Conservation (phyloP, 305 asterid genomes). For the Lippia alba region DNA sequence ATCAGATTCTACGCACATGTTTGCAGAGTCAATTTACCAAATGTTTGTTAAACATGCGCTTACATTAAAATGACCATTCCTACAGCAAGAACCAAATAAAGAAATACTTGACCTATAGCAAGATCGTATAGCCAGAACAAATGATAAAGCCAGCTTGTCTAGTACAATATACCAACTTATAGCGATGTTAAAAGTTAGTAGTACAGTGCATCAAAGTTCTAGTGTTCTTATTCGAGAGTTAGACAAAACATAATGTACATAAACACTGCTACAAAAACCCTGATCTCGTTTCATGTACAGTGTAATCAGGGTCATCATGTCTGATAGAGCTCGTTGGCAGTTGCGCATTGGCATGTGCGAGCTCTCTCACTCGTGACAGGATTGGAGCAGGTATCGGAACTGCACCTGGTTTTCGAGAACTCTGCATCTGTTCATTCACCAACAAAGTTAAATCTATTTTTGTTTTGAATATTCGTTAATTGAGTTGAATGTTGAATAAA, state of each 20-base stretch:
- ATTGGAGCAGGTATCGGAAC: slow-evolving; percentile 77
- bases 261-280: slow-evolving; percentile 55
- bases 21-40: too few relatives aligned
- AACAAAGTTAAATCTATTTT: slow-evolving; percentile 5
- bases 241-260: slow-evolving; percentile 35
- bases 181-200: slow-evolving; percentile 28
- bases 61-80: too few relatives aligned
- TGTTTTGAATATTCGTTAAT: too few relatives aligned
- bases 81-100: too few relatives aligned
- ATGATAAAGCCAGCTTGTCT: background rate
- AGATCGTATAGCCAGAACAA: too few relatives aligned
- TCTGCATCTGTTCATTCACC: slow-evolving; percentile 51
- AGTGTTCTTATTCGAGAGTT: slow-evolving; percentile 26
- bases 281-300: slow-evolving; percentile 48
- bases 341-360: slow-evolving; percentile 74
- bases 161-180: slow-evolving; percentile 14
- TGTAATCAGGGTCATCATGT: slow-evolving; percentile 39
- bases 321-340: slow-evolving; percentile 52
- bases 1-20: too few relatives aligned
- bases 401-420: slow-evolving; percentile 71
- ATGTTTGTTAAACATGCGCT: too few relatives aligned
- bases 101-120: too few relatives aligned
- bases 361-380: slow-evolving; percentile 84
- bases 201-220: slow-evolving; percentile 28
- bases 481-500: too few relatives aligned